Percentiles rank a stretch among this genome's conserved stretches.
Evolutionary conservation across 345 rosid genomes (phyloP).

Genomic region (Melaleuca alternifolia): DNA sequence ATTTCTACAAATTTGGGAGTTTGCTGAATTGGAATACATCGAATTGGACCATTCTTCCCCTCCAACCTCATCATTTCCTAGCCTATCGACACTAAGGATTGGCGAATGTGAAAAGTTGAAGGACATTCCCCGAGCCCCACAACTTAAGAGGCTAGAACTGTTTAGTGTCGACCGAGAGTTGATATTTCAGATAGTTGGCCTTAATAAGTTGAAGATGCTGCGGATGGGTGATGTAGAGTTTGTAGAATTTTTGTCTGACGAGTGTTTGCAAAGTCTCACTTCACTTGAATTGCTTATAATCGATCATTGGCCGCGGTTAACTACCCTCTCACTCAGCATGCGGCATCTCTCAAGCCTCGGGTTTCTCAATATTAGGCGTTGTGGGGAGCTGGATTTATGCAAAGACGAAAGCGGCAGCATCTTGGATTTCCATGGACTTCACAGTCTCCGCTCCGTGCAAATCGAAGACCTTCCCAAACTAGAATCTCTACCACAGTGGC

Average conservation of each 20-base stretch:
- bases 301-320: rapidly evolving
- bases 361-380: background rate
- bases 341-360: background rate
- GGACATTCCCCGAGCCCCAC: background rate
- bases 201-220: background rate
- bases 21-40: too few species aligned
- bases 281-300: background rate
- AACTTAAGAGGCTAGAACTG: too few species aligned
- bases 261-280: background rate
- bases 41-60: background rate
- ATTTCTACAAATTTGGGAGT: rapidly evolving
- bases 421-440: background rate
- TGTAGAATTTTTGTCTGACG: background rate
- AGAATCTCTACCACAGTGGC: background rate
- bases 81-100: background rate
- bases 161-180: too few species aligned
- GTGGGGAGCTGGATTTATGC: background rate
- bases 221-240: rapidly evolving
- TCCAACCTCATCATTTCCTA: background rate
- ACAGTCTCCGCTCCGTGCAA: too few species aligned
- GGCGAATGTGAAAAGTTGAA: background rate
- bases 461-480: background rate
- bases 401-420: background rate
- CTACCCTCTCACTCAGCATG: background rate
- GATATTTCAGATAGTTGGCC: background rate